Percentiles rank a stretch among this genome's conserved stretches.
Conservation (phyloP, 305 asterid species). For the Solanum hybrid region DNA sequence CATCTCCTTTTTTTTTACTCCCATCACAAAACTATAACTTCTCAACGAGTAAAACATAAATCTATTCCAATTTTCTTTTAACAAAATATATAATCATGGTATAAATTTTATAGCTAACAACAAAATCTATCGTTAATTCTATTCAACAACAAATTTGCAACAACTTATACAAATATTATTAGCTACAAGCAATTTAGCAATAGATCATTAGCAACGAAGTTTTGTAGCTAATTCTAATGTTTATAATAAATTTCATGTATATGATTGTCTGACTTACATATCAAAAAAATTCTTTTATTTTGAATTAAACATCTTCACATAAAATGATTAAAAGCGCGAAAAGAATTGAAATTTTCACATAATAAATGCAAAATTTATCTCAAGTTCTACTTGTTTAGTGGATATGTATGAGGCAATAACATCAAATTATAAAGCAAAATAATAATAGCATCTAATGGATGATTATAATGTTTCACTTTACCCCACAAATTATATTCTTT, state of each 20-base stretch:
- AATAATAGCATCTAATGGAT: neutral
- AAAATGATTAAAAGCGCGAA: neutral
- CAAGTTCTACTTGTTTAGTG: neutral
- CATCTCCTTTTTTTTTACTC: neutral
- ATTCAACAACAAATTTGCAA: neutral
- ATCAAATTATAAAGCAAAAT: slow-evolving; percentile 8
- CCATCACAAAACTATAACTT: neutral
- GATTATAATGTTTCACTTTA: slow-evolving; percentile 10
- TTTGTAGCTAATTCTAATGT: too few relatives aligned
- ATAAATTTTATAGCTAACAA: neutral
- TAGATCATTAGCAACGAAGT: neutral
- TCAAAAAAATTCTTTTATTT: accelerated
- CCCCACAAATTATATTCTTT: slow-evolving; percentile 13
- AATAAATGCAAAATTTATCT: neutral
- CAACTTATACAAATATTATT: neutral
- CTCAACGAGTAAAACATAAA: neutral
- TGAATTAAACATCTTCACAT: neutral
- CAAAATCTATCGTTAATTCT: neutral
- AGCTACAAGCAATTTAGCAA: neutral
- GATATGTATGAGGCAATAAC: neutral
- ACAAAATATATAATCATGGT: too few relatives aligned
- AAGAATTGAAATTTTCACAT: neutral
- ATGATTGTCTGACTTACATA: neutral
- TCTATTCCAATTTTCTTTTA: neutral
- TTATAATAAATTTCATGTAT: neutral